phyloP scores from a whole-genome alignment of 116 monocot genomes.

The Iris pallida region DNA sequence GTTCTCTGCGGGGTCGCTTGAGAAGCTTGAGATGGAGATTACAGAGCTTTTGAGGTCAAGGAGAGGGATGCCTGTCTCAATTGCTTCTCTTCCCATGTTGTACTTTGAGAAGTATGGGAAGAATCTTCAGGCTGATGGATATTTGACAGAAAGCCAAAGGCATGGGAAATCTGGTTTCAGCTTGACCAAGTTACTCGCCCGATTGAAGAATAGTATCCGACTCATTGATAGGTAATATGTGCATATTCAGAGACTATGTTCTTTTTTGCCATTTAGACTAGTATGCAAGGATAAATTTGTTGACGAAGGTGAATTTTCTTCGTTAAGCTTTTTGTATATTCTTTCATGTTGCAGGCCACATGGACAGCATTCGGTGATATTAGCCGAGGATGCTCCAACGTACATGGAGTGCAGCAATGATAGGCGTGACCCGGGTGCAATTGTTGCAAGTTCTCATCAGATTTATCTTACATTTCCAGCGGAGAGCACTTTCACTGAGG shows the following conservation, averaged over 20 bases:
- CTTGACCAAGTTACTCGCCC: constrained; percentile 67
- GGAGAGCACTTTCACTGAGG: constrained; percentile 68
- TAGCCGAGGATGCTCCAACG: constrained; percentile 55
- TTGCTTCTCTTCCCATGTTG: constrained; percentile 56
- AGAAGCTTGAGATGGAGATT: constrained; percentile 70
- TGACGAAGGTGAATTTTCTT: no score
- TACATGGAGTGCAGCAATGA: constrained; percentile 45
- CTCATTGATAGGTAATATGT: constrained; percentile 55
- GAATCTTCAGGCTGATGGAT: constrained; percentile 65
- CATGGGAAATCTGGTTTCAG: constrained; percentile 71
- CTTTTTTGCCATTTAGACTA: not conserved
- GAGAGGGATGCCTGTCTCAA: constrained; percentile 47
- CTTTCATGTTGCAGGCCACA: constrained; percentile 47
- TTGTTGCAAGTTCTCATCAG: constrained; percentile 44
- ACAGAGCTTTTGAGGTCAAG: constrained; percentile 47
- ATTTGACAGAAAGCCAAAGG: constrained; percentile 68
- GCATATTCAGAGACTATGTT: not conserved
- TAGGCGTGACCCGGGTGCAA: constrained; percentile 18
- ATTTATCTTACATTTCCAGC: constrained; percentile 89
- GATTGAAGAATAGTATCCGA: constrained; percentile 51
- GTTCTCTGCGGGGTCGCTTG: constrained; percentile 33
- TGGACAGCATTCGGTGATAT: constrained; percentile 66
- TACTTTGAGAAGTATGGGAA: constrained; percentile 70
- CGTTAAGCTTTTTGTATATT: not conserved
- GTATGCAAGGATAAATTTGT: not conserved